Base-by-base conservation (phyloP, 805 yeast genomes). In the Wickerhamiella azymoides region DNA sequence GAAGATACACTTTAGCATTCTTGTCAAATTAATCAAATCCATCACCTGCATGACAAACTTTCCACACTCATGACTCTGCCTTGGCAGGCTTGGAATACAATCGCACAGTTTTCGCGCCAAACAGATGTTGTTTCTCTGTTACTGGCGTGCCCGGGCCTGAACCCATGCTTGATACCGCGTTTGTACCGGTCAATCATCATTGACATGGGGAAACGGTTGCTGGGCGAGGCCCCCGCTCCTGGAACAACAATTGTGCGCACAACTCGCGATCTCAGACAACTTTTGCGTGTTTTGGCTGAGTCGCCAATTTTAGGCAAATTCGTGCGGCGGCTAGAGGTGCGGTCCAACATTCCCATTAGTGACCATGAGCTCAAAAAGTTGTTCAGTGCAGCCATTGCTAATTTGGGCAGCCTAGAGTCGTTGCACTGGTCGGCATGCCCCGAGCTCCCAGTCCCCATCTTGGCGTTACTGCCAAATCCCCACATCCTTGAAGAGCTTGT, bases 371-470 rank as follows among this genome's bases (percentile, higher is more conserved):
- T 62, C 40, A 45, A 51, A 10, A 45, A 49, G 8, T 40, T 42
- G 14, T 37, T 58, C 10, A 36, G 43, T 11, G 44, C 35, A 0
- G 57, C 58, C 14, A 47, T 62, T 30, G 46, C 49, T 3, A 48
- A 49, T 17, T 50, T 62, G 48, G 21, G 16, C 9, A 47, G 46
- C 36, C 48, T 62, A 26, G 37, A 26, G 13, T 49, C 45, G 10
- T 49, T 62, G 13, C 54, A 57, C n/a, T 62, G 66, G 66, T 49
- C 55, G 18, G 59, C 62, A 9, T 54, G 59, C 32, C 64, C 63
- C 6, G 62, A 58, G 33, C 55, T 60, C 5, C 56, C 61, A 14
- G 57, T 55, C 2, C 52, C 48, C 32, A 40, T 59, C 14, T 51
- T 60, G 17, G 47, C 49, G 8, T 49, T 44, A 25, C 47, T 56